phyloP scores from a whole-genome alignment of 768 basidiomycete species.

The Gyrodon lividus region DNA sequence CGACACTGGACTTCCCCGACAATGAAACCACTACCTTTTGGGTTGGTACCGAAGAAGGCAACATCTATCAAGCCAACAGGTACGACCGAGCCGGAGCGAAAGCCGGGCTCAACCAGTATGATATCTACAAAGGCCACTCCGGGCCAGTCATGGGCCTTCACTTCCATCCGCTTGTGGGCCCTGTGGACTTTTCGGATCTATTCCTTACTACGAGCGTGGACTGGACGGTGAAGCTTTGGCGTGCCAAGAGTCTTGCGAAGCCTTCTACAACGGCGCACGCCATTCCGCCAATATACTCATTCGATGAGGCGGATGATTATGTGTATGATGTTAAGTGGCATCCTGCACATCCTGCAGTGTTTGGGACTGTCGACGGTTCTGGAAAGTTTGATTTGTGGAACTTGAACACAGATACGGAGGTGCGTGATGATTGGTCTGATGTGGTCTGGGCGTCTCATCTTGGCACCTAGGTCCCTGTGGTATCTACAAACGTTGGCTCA shows the following conservation, averaged over 20 bases:
- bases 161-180: slow-evolving; percentile 90
- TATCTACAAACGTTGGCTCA: slow-evolving; percentile 79
- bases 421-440: slow-evolving; percentile 37
- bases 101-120: slow-evolving; percentile 90
- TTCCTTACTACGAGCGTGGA: slow-evolving; percentile 93
- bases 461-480: slow-evolving; percentile 72
- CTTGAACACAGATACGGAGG: slow-evolving; percentile 94
- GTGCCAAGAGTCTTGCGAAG: slow-evolving; percentile 74
- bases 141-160: slow-evolving; percentile 93
- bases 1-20: slow-evolving; percentile 89
- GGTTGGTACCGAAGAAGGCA: slow-evolving; percentile 98
- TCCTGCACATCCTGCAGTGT: slow-evolving; percentile 89
- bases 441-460: slow-evolving; percentile 3
- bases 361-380: slow-evolving; percentile 91
- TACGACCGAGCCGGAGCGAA: slow-evolving; percentile 97
- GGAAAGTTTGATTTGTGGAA: slow-evolving; percentile 99
- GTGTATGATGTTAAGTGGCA: slow-evolving; percentile 99
- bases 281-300: slow-evolving; percentile 83
- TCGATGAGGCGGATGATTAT: slow-evolving; percentile 98
- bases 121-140: slow-evolving; percentile 89
- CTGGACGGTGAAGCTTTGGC: slow-evolving; percentile 99
- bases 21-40: slow-evolving; percentile 97
- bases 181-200: slow-evolving; percentile 92
- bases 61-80: slow-evolving; percentile 93
- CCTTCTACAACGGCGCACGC: slow-evolving; percentile 54